A percentile compares a stretch with the other conserved stretches of the same genome.
Conservation (phyloP, 2,329 filamentous ascomycete species). For the Clonostachys rosea region DNA sequence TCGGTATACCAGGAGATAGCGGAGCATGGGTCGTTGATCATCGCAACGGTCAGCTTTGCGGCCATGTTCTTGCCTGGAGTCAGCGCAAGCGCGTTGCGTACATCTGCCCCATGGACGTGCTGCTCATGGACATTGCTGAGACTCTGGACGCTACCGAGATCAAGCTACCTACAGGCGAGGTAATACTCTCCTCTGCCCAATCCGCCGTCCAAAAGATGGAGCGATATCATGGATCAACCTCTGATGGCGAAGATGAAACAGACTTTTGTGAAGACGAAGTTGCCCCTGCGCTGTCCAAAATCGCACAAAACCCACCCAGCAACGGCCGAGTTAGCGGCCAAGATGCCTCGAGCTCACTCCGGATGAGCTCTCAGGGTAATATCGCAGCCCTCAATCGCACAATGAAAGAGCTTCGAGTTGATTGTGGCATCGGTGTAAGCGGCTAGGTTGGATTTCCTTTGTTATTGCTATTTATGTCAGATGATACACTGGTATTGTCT, state of each 20-base stretch:
- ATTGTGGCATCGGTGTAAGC: conserved; percentile 21
- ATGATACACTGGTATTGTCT: no score
- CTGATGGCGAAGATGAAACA: no score
- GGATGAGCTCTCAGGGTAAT: no score
- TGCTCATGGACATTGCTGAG: conserved; percentile 79
- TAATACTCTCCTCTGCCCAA: conserved; percentile 22
- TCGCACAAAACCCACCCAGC: no score
- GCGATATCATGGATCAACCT: no score
- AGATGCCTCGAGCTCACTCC: no score
- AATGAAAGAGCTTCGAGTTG: conserved; percentile 24
- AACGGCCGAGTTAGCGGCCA: no score
- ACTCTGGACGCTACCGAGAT: conserved; percentile 68
- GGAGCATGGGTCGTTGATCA: conserved; percentile 91
- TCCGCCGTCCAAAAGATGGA: no score
- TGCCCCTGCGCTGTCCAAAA: no score
- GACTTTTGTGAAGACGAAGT: no score
- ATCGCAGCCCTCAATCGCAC: conserved; percentile 13
- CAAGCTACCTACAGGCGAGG: conserved; percentile 60
- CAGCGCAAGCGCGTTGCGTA: conserved; percentile 78
- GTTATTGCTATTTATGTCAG: not conserved
- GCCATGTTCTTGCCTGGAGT: conserved; percentile 87
- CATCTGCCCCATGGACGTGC: conserved; percentile 90
- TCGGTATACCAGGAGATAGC: conserved; percentile 79
- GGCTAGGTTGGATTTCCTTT: conserved; percentile 5
- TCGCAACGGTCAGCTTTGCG: conserved; percentile 72